Percentiles rank a stretch among this genome's conserved stretches.
phyloP scores from a whole-genome alignment of 306 rosid genomes.

The Vigna angularis region DNA sequence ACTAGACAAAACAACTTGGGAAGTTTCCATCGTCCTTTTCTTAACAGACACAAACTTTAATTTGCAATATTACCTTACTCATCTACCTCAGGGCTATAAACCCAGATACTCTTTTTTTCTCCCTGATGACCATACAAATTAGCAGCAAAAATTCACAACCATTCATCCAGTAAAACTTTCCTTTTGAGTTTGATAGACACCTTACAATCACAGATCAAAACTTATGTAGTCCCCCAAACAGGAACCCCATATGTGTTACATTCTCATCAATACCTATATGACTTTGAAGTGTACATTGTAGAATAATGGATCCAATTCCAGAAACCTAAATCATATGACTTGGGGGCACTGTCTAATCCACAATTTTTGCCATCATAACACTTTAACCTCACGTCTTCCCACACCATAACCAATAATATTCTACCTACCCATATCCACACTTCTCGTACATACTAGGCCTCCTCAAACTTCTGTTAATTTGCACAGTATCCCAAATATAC shows the following conservation, averaged over 20 bases:
- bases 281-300: background rate
- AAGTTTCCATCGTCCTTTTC: background rate
- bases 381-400: background rate
- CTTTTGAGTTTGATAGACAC: background rate
- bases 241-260: background rate
- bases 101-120: background rate
- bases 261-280: background rate
- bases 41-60: background rate
- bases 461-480: constrained; percentile 17
- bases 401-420: background rate
- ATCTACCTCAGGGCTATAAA: background rate
- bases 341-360: background rate
- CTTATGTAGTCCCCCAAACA: background rate
- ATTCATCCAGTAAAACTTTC: background rate
- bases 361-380: background rate
- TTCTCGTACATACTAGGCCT: background rate
- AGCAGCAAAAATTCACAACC: background rate
- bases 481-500: constrained; percentile 14
- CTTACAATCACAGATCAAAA: background rate
- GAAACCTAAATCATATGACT: background rate
- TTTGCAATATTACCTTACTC: background rate
- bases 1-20: background rate
- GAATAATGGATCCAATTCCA: background rate
- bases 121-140: background rate
- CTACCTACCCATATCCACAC: background rate